A percentile compares a stretch with the other conserved stretches of the same genome.
Conservation (phyloP, 768 basidiomycete species). For the Peribolospora kevripleyi region DNA sequence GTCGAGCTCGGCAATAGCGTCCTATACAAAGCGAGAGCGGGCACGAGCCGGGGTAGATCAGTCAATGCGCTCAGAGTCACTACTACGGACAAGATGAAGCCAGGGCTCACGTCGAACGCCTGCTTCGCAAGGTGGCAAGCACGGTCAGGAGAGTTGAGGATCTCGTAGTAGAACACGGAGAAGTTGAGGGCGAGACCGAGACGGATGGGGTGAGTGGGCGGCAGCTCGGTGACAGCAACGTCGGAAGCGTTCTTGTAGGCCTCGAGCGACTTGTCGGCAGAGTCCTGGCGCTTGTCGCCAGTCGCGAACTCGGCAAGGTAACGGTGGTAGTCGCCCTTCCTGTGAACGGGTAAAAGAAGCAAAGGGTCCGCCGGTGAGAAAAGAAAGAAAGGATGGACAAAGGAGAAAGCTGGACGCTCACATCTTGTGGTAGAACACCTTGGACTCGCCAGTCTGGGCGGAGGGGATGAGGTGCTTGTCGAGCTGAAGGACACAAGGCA, state of each 20-base stretch:
- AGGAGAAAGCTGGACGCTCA: constrained; percentile 22
- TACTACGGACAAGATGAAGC: no score
- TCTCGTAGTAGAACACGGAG: constrained; percentile 99
- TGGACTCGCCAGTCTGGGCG: constrained; percentile 84
- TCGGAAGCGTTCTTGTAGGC: constrained; percentile 96
- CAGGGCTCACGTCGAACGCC: constrained; percentile 43
- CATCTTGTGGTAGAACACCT: constrained; percentile 99
- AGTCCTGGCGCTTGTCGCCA: constrained; percentile 89
- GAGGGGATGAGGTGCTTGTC: constrained; percentile 96
- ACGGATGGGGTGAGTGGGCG: constrained; percentile 85
- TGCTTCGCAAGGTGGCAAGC: constrained; percentile 98
- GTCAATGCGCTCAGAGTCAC: no score
- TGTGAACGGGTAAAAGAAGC: constrained; percentile 19
- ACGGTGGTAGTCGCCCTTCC: constrained; percentile 99
- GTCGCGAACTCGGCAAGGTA: constrained; percentile 97
- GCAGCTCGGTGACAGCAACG: constrained; percentile 85
- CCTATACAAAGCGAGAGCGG: constrained; percentile 14
- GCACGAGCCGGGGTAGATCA: no score
- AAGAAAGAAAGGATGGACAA: neutral
- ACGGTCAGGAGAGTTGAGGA: constrained; percentile 93
- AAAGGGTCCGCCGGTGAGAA: neutral
- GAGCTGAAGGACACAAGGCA: constrained; percentile 21
- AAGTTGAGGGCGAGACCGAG: constrained; percentile 97
- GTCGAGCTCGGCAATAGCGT: constrained; percentile 96
- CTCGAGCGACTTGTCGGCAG: constrained; percentile 88